Evolutionary conservation across 1,284 basidiomycete genomes (phyloP).

Genomic region (Malassezia globosa): DNA sequence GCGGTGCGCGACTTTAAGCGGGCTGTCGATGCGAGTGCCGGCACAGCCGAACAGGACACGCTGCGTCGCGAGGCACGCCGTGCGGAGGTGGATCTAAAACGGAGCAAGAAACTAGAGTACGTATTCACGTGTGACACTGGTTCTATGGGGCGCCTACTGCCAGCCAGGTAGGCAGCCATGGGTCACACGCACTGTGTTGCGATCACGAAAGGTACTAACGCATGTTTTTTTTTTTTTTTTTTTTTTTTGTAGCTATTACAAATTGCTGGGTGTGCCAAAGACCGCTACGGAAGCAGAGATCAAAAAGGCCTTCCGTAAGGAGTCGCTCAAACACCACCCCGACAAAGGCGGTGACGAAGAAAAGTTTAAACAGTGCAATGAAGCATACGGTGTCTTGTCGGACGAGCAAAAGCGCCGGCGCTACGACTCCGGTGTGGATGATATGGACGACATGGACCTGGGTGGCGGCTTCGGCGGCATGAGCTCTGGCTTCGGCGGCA

Average conservation of each 20-base stretch:
- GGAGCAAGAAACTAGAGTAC: slow-evolving; percentile 41
- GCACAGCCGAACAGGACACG: slow-evolving; percentile 54
- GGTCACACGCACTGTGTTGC: too few relatives aligned
- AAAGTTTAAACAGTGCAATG: slow-evolving; percentile 45
- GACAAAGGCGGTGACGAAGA: slow-evolving; percentile 47
- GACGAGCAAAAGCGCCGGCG: slow-evolving; percentile 37
- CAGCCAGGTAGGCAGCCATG: too few relatives aligned
- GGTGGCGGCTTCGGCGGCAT: slow-evolving; percentile 16
- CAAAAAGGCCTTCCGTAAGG: slow-evolving; percentile 53
- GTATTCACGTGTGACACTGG: too few relatives aligned
- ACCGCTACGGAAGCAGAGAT: slow-evolving; percentile 69
- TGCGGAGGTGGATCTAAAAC: slow-evolving; percentile 40
- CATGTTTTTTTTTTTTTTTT: too few relatives aligned
- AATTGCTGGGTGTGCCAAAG: slow-evolving; percentile 62
- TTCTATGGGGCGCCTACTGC: too few relatives aligned
- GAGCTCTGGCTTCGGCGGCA: slow-evolving; percentile 22
- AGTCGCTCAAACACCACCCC: slow-evolving; percentile 44
- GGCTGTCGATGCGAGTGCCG: slow-evolving; percentile 57
- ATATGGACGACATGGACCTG: slow-evolving; percentile 27
- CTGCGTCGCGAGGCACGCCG: slow-evolving; percentile 54
- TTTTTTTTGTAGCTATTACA: too few relatives aligned
- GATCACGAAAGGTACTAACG: too few relatives aligned
- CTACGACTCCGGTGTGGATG: slow-evolving; percentile 43
- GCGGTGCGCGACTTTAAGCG: slow-evolving; percentile 65
- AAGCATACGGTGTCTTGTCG: slow-evolving; percentile 39